phyloP scores from a whole-genome alignment of 2,329 filamentous ascomycete genomes.

The Monosporascus sp. region DNA sequence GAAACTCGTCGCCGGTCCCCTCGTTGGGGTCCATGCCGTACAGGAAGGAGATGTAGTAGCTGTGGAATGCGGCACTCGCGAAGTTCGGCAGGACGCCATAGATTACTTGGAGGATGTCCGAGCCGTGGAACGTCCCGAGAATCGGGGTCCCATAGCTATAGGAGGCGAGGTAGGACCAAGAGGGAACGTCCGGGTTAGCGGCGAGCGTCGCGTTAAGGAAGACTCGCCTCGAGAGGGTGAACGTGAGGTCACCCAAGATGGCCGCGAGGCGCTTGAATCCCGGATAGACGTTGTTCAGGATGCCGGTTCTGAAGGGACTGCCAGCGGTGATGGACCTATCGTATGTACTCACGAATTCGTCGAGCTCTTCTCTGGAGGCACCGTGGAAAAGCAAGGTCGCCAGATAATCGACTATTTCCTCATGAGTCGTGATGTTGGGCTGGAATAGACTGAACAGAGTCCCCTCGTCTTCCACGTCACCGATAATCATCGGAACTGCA shows the following conservation, averaged over 20 bases:
- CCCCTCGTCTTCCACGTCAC: constrained; percentile 76
- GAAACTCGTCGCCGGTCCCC: constrained; percentile 30
- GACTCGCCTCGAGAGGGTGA: constrained; percentile 64
- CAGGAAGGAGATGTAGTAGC: constrained; percentile 69
- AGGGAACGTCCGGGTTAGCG: constrained; percentile 51
- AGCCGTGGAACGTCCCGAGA: constrained; percentile 70
- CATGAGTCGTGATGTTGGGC: constrained; percentile 57
- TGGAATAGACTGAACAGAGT: constrained; percentile 70
- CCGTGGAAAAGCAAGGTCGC: constrained; percentile 51
- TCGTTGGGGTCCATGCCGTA: constrained; percentile 66
- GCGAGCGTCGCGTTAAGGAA: constrained; percentile 47
- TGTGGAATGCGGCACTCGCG: constrained; percentile 53
- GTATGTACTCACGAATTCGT: constrained; percentile 57
- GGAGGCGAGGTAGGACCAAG: constrained; percentile 70
- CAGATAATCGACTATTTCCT: constrained; percentile 58
- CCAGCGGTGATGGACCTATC: constrained; percentile 50
- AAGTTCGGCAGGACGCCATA: constrained; percentile 59
- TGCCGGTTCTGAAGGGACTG: constrained; percentile 65
- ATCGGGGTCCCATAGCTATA: constrained; percentile 68
- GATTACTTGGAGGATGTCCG: constrained; percentile 65
- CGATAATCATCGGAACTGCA: constrained; percentile 59
- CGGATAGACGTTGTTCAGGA: constrained; percentile 67
- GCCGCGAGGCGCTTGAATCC: constrained; percentile 73
- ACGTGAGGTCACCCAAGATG: constrained; percentile 68
- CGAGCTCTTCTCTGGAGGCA: constrained; percentile 46